A percentile compares a stretch with the other conserved stretches of the same genome.
phyloP scores from a whole-genome alignment of 2,329 filamentous ascomycete genomes.

The Aspergillus nomiae region DNA sequence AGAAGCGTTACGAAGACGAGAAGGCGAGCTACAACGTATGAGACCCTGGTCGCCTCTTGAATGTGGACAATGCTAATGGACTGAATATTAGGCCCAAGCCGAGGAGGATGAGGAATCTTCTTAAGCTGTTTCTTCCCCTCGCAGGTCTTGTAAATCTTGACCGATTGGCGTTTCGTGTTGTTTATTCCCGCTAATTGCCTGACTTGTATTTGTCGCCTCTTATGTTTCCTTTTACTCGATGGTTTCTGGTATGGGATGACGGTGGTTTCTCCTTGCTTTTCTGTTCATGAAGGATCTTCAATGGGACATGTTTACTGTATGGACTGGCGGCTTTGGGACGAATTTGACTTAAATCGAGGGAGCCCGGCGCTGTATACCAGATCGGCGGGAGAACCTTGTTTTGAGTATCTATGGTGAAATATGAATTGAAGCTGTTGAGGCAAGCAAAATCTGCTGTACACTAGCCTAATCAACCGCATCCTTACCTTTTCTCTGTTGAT shows the following conservation, averaged over 20 bases:
- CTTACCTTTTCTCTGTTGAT: slow-evolving; percentile 5
- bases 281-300: slow-evolving; percentile 33
- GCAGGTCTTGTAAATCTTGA: slow-evolving; percentile 30
- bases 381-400: slow-evolving; percentile 21
- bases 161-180: slow-evolving; percentile 38
- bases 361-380: slow-evolving; percentile 22
- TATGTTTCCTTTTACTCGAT: slow-evolving; percentile 33
- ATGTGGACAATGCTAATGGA: slow-evolving; percentile 7
- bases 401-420: slow-evolving; percentile 21
- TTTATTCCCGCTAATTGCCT: slow-evolving; percentile 35
- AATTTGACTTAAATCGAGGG: slow-evolving; percentile 33
- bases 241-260: slow-evolving; percentile 37
- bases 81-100: slow-evolving; percentile 52
- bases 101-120: slow-evolving; percentile 58
- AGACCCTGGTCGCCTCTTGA: slow-evolving; percentile 17
- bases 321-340: slow-evolving; percentile 26
- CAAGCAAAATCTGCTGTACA: slow-evolving; percentile 29
- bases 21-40: slow-evolving; percentile 91
- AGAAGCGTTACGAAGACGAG: slow-evolving; percentile 99
- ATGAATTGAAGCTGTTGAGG: slow-evolving; percentile 25
- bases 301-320: slow-evolving; percentile 34
- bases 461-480: slow-evolving; percentile 29
- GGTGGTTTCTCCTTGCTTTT: slow-evolving; percentile 35
- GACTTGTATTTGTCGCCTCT: slow-evolving; percentile 32
- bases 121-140: slow-evolving; percentile 27